phyloP scores from a whole-genome alignment of 352 stramenopile species.

The Albugo laibachii region DNA sequence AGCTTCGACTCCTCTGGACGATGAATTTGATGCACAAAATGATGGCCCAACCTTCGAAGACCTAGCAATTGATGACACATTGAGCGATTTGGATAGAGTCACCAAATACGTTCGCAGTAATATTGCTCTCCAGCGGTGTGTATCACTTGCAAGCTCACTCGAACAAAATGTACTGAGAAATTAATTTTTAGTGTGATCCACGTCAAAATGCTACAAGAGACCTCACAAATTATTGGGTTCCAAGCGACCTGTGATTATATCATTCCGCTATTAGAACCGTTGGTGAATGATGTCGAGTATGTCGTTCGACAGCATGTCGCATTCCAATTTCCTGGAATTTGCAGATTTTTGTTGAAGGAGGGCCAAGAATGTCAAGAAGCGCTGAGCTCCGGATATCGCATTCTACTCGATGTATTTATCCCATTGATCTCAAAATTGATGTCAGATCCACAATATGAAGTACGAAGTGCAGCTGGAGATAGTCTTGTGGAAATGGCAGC shows the following conservation, averaged over 20 bases:
- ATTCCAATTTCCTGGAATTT: conserved; percentile 76
- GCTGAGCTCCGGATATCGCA: conserved; percentile 24
- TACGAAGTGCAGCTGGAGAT: conserved; percentile 70
- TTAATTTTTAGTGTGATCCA: conserved; percentile 71
- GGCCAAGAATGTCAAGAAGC: too few relatives aligned
- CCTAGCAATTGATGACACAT: conserved; percentile 94
- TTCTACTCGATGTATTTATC: conserved; percentile 65
- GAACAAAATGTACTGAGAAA: too few relatives aligned
- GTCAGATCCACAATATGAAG: conserved; percentile 75
- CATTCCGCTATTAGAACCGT: conserved; percentile 74
- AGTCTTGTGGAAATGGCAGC: conserved; percentile 73
- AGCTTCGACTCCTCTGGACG: too few relatives aligned
- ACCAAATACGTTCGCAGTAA: conserved; percentile 88
- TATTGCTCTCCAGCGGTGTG: conserved; percentile 88
- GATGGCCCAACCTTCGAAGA: conserved; percentile 92
- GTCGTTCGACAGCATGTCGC: conserved; percentile 90
- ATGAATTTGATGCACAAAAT: neutral
- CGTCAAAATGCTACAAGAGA: conserved; percentile 89
- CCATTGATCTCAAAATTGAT: conserved; percentile 52
- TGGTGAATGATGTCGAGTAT: conserved; percentile 82
- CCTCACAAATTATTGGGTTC: conserved; percentile 60
- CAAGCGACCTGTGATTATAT: conserved; percentile 65
- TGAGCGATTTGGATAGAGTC: conserved; percentile 88
- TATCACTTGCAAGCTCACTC: too few relatives aligned
- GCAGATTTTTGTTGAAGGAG: conserved; percentile 9